Conservation (phyloP, 148 eudicot species). For the Silene conica region DNA sequence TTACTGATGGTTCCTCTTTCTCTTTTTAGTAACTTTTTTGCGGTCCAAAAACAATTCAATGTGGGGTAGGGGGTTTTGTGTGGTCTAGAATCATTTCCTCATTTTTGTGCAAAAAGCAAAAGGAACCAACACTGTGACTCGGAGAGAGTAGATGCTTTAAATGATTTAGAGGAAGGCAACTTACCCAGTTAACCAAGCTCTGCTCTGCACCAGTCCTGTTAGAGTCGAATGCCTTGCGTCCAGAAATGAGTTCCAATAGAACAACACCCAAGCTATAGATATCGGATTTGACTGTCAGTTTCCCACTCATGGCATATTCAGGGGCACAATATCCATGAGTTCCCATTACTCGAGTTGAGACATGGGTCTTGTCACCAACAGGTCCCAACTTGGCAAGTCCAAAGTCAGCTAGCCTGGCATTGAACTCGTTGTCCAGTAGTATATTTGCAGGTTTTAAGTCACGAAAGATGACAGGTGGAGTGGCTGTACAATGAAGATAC, state of each 20-base stretch:
- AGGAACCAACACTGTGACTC: no score
- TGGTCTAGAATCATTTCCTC: no score
- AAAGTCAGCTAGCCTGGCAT: conserved; percentile 67
- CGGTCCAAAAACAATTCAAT: no score
- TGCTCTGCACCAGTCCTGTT: conserved; percentile 43
- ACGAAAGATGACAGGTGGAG: conserved; percentile 69
- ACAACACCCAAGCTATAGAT: conserved; percentile 75
- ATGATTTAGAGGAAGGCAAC: conserved; percentile 15
- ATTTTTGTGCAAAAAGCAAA: no score
- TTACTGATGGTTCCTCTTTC: no score
- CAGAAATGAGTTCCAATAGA: conserved; percentile 59
- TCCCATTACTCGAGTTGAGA: conserved; percentile 79
- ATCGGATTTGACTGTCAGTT: conserved; percentile 59
- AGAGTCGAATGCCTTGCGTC: conserved; percentile 57
- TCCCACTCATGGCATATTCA: conserved; percentile 74
- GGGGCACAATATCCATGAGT: conserved; percentile 86
- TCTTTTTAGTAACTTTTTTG: no score
- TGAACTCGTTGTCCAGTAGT: conserved; percentile 59
- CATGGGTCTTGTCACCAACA: conserved; percentile 73
- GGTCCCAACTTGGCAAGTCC: conserved; percentile 84
- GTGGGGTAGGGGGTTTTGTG: no score
- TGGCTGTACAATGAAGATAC: conserved; percentile 63
- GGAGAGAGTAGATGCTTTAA: no score
- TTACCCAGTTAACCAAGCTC: conserved; percentile 56
- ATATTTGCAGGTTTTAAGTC: conserved; percentile 73